Percentiles rank a stretch among this genome's conserved stretches.
These are phyloP conservation scores for Bisporella sp. DNA, from an alignment of 2,329 filamentous ascomycete genomes.

Conservation along the genomic window DNA sequence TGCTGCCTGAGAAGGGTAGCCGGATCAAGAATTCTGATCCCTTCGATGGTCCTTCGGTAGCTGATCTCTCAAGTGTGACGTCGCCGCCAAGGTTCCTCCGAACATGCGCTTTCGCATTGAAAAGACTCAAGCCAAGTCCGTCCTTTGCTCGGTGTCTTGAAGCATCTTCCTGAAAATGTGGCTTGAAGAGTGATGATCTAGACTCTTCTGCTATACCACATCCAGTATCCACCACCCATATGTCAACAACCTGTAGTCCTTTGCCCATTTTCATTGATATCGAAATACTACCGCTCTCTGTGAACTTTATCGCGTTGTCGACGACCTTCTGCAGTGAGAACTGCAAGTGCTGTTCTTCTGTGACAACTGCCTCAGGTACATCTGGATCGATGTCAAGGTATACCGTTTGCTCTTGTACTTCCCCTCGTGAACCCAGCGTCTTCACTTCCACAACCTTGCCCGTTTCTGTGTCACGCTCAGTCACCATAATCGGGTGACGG, in stretches of 20 bases:
- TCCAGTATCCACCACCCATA: slow-evolving; percentile 59
- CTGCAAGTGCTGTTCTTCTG: slow-evolving; percentile 42
- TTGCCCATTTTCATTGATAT: slow-evolving; percentile 49
- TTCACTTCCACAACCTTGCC: slow-evolving; percentile 24
- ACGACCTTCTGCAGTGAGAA: slow-evolving; percentile 34
- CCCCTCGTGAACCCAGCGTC: slow-evolving; percentile 19
- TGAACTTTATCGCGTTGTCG: slow-evolving; percentile 65
- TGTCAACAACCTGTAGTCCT: slow-evolving; percentile 46
- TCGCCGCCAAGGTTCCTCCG: slow-evolving; percentile 60
- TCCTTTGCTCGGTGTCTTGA: slow-evolving; percentile 62
- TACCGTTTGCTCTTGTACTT: slow-evolving; percentile 28
- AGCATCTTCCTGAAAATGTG: slow-evolving; percentile 62
- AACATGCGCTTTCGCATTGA: slow-evolving; percentile 66
- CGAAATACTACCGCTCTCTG: slow-evolving; percentile 54
- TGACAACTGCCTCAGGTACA: slow-evolving; percentile 45
- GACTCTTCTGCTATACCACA: slow-evolving; percentile 62
- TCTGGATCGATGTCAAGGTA: slow-evolving; percentile 30
- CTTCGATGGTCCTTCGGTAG: slow-evolving; percentile 50
- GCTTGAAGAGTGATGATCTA: slow-evolving; percentile 59
- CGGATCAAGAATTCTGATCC: slow-evolving; percentile 65
- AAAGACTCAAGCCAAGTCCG: slow-evolving; percentile 59
- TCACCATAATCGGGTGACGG: slow-evolving; percentile 19
- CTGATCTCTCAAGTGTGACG: slow-evolving; percentile 55
- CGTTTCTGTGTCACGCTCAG: slow-evolving; percentile 17
- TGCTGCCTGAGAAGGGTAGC: slow-evolving; percentile 37